Base-by-base conservation (phyloP, 108 stramenopile species). In the Nitzschia inconspicua region DNA sequence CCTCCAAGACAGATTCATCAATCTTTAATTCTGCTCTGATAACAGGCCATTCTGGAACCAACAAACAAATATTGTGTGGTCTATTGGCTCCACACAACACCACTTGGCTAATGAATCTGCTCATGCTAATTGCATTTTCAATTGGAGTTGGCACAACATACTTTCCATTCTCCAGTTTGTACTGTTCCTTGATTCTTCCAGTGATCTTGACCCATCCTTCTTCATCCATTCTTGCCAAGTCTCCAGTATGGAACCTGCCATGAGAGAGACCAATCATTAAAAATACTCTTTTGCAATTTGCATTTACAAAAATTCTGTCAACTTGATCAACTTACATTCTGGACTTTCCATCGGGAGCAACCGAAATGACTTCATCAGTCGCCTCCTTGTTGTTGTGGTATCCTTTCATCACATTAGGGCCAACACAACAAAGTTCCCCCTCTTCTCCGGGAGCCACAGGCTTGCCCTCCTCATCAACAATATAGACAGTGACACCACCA, bases 91-190 rank as follows among this genome's bases (percentile, higher is more conserved):
- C 97, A 59, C 63, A 82, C 27, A 98, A 72, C 7, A 96, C 89
- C 16, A 91, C 86, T 73, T 98, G 97, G 10, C 65, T 78, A 44
- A 98, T 86, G 74, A 89, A 96, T 11, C 84, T 81, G 29, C 88
- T 90, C 61, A 90, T 78, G 3, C 85, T 78, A 57, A 95, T 86
- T 1, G 91, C 88, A 50, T 90, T 86, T 71, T 98, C 97, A 36
- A 98, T 80, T 2, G 94, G 92, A 2, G 91, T 83, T 3, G 95
- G 95, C 25, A 83, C 83, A 5, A 98, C 94, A 52, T 96, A 96
- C 62, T 96, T 96, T 3, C 97, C 97, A 78, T 98, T 98, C 52
- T 96, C 96, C 47, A 98, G 86, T 71, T 98, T 98, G 81, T 93
- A 98, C 72, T 94, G 95, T 65, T 94, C 95, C 69, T 92, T 95